Base-by-base conservation (phyloP, 768 basidiomycete genomes). In the Fistulinella prunicolor region DNA sequence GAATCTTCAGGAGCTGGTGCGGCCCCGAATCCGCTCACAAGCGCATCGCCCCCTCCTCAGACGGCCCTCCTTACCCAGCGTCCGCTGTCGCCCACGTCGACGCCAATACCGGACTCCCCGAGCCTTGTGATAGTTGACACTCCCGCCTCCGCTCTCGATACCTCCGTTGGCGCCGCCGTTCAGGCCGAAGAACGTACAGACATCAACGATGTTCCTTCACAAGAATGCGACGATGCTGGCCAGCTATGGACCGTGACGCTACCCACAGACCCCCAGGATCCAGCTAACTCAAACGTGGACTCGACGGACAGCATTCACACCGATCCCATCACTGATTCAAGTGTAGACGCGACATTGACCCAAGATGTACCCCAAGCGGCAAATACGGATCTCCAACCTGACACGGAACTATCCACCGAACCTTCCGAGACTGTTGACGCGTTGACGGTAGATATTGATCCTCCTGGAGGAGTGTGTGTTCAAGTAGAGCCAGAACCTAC, bases 1-100 rank as follows among this genome's bases (percentile, higher is more conserved):
- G 86, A 89, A 17, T 69, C 74, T 12, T 78, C 79, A 9, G 70
- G 64, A 47, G 50, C 66, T 17, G 70, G 67, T 20, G 72, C 81
- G 0, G n/a, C n/a, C n/a, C 72, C 79, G 6, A 50, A 51, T 35
- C 60, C 63, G 8, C n/a, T n/a, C n/a, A n/a, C n/a, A n/a, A n/a
- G n/a, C n/a, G 63, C 68, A 16, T 76, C 81, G 4, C 73, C 81
- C 12, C 51, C 62, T 8, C 68, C 76, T 17, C 49, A 46, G 44
- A 21, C 39, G 14, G 48, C 51, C 34, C 57, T 55, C 16, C 62
- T 61, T 39, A 40, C 56, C 29, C 69, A 66, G 17, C 62, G 65
- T 36, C 68, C 74, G 17, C 59, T 70, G 26, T 77, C 77, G 10
- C 75, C 78, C 7, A 58, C 69, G 30, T 73, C 70, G 3, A 69